These are phyloP conservation scores for Linum usitatissimum DNA, from an alignment of 345 rosid species.

Conservation along the genomic window DNA sequence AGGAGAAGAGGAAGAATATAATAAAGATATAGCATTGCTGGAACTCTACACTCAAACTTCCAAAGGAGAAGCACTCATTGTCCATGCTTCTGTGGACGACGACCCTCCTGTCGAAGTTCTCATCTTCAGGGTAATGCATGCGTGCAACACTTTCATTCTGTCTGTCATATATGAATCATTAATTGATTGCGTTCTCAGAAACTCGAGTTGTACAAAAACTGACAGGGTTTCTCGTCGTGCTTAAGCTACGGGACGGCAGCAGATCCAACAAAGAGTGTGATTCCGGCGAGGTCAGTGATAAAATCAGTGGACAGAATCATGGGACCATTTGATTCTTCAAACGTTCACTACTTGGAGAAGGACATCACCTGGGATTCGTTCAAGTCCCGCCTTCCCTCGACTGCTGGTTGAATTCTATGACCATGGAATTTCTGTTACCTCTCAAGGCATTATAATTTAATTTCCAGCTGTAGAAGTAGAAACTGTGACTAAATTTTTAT, in stretches of 20 bases:
- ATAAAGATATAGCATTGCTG: slow-evolving; percentile 49
- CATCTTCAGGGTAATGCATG: slow-evolving; percentile 46
- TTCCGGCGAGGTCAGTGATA: slow-evolving; percentile 64
- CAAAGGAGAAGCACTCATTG: slow-evolving; percentile 62
- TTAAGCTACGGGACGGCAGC: slow-evolving; percentile 58
- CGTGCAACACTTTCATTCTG: neutral
- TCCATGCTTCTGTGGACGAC: slow-evolving; percentile 53
- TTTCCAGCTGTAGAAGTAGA: too few species aligned
- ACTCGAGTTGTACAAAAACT: neutral
- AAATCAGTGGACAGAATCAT: slow-evolving; percentile 49
- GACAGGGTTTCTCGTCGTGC: slow-evolving; percentile 72
- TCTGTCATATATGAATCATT: neutral
- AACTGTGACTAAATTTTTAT: too few species aligned
- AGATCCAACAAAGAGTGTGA: slow-evolving; percentile 67
- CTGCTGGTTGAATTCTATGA: too few species aligned
- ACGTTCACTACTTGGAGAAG: slow-evolving; percentile 48
- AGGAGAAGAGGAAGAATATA: slow-evolving; percentile 35
- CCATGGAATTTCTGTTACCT: neutral
- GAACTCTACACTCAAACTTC: slow-evolving; percentile 52
- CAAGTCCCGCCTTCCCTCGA: slow-evolving; percentile 15
- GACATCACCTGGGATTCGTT: slow-evolving; percentile 42
- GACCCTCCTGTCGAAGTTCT: slow-evolving; percentile 45
- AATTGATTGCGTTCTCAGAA: too few species aligned
- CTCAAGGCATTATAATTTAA: too few species aligned
- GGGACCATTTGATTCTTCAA: slow-evolving; percentile 77